Base-by-base conservation (phyloP, 2,329 filamentous ascomycete species). In the Venturia aucupariae region DNA sequence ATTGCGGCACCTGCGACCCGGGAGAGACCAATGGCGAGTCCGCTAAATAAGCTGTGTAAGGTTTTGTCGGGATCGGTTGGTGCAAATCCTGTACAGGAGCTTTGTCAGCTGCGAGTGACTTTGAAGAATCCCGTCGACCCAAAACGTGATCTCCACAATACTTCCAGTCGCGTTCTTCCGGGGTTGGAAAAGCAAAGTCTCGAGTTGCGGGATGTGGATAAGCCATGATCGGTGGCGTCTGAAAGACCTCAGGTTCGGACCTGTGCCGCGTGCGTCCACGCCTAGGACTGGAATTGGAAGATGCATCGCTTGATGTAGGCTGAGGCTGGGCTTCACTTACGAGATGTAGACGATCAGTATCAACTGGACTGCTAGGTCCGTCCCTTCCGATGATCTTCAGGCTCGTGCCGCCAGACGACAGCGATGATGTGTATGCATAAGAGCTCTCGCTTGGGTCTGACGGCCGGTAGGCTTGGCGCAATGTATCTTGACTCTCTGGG, bases 141-240 rank as follows among this genome's bases (percentile, higher is more conserved):
- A 57, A 19, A 57, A 57, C 27, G 51, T 35, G 51, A 22, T 57
- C 51, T 35, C 51, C 51, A 57, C 51, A 57, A 35, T 57, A 57
- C 13, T 35, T 57, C 51, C 51, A 57, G 5, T 57, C 51, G 15
- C 51, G 51, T 17, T 57, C 51, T 57, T 57, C 51, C 4, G 51
- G 51, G 19, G 27, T 35, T 11, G 51, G 51, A 35, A 32, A 57
- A n/a, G 51, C 51, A 35, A 57, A 57, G n/a, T 57, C 51, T 35
- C 27, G 51, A 32, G 51, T 57, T 32, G 51, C 51, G 30, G 51
- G 3, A 19, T 32, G 15, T 57, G 27, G 27, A n/a, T n/a, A n/a
- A 8, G 27, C 27, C 4, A 35, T 13, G 19, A n/a, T 13, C 30
- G 51, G 51, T 8, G 51, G 51, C 19, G 51, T 57, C 27, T 2